A percentile compares a stretch with the other conserved stretches of the same genome.
These are phyloP conservation scores for Fusarium sulawesiense DNA, from an alignment of 2,329 filamentous ascomycete genomes.

Conservation along the genomic window DNA sequence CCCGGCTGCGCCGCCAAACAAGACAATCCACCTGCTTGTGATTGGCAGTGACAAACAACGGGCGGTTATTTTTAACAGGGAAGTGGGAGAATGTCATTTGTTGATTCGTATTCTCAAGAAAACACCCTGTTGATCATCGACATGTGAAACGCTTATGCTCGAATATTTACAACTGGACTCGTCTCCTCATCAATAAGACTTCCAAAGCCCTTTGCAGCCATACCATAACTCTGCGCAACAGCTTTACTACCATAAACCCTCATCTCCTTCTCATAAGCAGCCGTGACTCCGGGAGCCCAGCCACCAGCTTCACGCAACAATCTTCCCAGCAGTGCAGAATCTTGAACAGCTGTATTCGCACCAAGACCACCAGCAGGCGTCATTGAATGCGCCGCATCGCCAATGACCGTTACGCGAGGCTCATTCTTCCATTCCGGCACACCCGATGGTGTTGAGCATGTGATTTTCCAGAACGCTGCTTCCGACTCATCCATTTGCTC, in stretches of 20 bases:
- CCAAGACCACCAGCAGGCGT: slow-evolving; percentile 67
- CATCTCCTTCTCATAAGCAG: slow-evolving; percentile 72
- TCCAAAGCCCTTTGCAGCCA: slow-evolving; percentile 58
- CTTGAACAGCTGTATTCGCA: slow-evolving; percentile 67
- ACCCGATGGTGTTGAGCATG: slow-evolving; percentile 68
- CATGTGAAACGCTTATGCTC: not conserved
- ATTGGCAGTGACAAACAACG: too few species aligned
- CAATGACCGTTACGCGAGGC: slow-evolving; percentile 67
- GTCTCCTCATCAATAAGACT: slow-evolving; percentile 59
- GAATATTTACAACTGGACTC: not conserved
- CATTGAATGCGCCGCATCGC: slow-evolving; percentile 69
- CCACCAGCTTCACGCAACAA: slow-evolving; percentile 65
- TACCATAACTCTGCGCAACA: slow-evolving; percentile 64
- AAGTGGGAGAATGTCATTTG: not conserved
- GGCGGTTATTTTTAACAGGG: not conserved
- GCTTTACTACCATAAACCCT: slow-evolving; percentile 68
- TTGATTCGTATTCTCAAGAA: not conserved
- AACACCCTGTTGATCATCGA: not conserved
- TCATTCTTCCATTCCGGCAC: slow-evolving; percentile 71
- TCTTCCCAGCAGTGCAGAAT: slow-evolving; percentile 65
- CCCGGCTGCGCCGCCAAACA: not conserved
- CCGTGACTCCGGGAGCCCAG: slow-evolving; percentile 63
- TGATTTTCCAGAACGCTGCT: slow-evolving; percentile 75
- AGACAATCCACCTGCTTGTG: not conserved
- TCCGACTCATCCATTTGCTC: slow-evolving; percentile 67